Percentiles rank a stretch among this genome's conserved stretches.
Evolutionary conservation across 1,139 yeast genomes (phyloP).

Genomic region (Sugiyamaella novakii): DNA sequence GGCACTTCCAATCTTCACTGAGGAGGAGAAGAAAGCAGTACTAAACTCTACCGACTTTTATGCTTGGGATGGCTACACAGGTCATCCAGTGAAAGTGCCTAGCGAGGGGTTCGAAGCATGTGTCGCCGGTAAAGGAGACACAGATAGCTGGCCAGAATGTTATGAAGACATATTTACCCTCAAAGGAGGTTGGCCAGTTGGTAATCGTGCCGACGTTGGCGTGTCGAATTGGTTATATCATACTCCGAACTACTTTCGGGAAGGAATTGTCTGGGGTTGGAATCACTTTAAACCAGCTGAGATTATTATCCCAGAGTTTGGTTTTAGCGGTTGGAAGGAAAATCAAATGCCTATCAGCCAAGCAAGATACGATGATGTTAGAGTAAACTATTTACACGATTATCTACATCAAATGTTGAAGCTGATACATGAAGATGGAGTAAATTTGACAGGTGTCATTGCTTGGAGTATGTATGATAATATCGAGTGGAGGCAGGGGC

Average conservation of each 20-base stretch:
- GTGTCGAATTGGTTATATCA: constrained; percentile 32
- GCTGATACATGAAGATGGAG: constrained; percentile 37
- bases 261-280: constrained; percentile 37
- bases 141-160: constrained; percentile 30
- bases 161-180: constrained; percentile 28
- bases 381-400: constrained; percentile 42
- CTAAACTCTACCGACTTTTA: constrained; percentile 42
- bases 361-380: constrained; percentile 40
- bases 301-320: constrained; percentile 42
- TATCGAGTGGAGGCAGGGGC: constrained; percentile 45
- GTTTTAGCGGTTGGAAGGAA: constrained; percentile 45
- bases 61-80: constrained; percentile 47
- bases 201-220: constrained; percentile 38
- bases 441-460: constrained; percentile 42
- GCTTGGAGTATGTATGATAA: constrained; percentile 47
- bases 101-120: constrained; percentile 36
- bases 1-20: constrained; percentile 37
- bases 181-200: constrained; percentile 42
- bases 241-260: constrained; percentile 31
- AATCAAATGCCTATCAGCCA: constrained; percentile 37
- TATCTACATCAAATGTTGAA: constrained; percentile 41
- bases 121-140: constrained; percentile 27
- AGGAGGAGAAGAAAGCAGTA: constrained; percentile 37
- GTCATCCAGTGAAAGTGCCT: constrained; percentile 37
- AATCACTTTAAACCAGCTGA: constrained; percentile 29